These are phyloP conservation scores for Fusarium tanahbumbuense DNA, from an alignment of 2,329 filamentous ascomycete species.

Conservation along the genomic window DNA sequence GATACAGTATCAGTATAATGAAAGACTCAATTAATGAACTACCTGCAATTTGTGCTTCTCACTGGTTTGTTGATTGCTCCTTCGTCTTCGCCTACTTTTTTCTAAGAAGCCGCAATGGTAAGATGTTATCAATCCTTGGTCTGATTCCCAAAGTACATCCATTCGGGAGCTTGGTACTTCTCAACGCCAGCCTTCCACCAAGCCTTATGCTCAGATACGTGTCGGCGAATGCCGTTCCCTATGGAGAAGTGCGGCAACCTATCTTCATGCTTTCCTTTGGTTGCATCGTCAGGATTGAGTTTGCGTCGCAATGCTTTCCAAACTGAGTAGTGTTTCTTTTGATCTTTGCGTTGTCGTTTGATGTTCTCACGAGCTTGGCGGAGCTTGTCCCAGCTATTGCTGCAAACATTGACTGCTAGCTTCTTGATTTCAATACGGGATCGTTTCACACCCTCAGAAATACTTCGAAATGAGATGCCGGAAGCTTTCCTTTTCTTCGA, in stretches of 20 bases:
- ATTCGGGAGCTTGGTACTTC: conserved; percentile 49
- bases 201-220: conserved; percentile 39
- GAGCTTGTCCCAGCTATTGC: conserved; percentile 43
- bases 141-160: conserved; percentile 47
- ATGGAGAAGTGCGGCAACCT: conserved; percentile 43
- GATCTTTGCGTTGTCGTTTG: conserved; percentile 43
- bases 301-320: conserved; percentile 48
- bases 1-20: not conserved
- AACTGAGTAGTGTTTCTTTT: conserved; percentile 45
- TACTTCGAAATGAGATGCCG: conserved; percentile 26
- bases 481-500: conserved; percentile 36
- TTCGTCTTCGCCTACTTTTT: not conserved
- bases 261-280: conserved; percentile 43
- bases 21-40: conserved; percentile 20
- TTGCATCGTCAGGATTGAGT: conserved; percentile 38
- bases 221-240: conserved; percentile 33
- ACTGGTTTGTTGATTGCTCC: conserved; percentile 20
- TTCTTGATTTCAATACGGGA: conserved; percentile 41
- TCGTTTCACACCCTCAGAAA: conserved; percentile 40
- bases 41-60: conserved; percentile 21
- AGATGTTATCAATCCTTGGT: not conserved
- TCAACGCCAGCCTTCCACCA: conserved; percentile 54
- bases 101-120: not conserved
- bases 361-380: conserved; percentile 44
- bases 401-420: conserved; percentile 47